Percentiles rank a stretch among this genome's conserved stretches.
These are phyloP conservation scores for Massospora cicadina DNA, from an alignment of 371 early-diverging fungal genomes.

Conservation along the genomic window DNA sequence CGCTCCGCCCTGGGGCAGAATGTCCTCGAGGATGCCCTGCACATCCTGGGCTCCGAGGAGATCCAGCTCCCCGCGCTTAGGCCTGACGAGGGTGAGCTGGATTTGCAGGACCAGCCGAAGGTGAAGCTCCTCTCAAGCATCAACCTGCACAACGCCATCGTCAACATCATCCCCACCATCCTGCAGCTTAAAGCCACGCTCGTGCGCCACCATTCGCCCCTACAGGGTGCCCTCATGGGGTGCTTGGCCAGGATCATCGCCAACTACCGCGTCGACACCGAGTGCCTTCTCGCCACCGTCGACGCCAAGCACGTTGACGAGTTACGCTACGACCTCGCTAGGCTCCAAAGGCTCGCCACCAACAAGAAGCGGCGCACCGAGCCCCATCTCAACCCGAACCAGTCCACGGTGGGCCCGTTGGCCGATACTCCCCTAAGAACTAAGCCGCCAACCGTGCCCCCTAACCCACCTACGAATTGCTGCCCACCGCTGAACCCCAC, in stretches of 20 bases:
- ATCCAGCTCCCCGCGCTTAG: not conserved
- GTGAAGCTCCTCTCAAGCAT: not conserved
- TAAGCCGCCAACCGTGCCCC: not conserved
- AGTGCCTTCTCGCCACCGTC: not conserved
- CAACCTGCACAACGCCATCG: not conserved
- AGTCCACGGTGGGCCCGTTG: not conserved
- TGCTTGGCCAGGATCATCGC: not conserved
- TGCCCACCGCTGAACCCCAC: not conserved
- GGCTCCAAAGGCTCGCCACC: not conserved
- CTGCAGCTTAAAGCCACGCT: not conserved
- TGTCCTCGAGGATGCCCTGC: not conserved
- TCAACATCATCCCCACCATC: not conserved
- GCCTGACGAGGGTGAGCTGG: not conserved
- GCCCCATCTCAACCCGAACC: not conserved
- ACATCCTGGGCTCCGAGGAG: not conserved
- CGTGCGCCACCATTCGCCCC: not conserved
- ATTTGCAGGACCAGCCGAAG: not conserved
- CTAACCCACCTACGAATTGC: not conserved
- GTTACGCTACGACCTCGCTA: not conserved
- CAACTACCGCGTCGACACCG: not conserved
- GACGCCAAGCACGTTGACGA: not conserved
- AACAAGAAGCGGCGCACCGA: not conserved
- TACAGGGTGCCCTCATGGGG: not conserved
- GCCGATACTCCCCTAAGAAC: not conserved
- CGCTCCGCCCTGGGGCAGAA: not conserved